Conservation (phyloP, 2,329 filamentous ascomycete species). For the Decorospora gaudefroyi region DNA sequence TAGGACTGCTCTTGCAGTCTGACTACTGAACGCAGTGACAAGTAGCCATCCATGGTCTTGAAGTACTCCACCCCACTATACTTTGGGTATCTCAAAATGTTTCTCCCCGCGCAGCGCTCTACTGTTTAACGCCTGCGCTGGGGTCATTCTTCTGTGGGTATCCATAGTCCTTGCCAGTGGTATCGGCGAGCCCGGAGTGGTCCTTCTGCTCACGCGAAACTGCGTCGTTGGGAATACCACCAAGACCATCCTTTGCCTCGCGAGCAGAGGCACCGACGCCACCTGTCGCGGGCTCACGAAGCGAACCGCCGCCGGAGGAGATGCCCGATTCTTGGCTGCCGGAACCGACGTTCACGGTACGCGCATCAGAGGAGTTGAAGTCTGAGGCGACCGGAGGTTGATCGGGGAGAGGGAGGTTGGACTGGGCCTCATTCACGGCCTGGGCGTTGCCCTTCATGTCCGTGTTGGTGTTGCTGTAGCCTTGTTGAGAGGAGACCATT, state of each 20-base stretch:
- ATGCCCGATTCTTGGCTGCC: constrained; percentile 58
- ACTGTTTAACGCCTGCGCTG: constrained; percentile 31
- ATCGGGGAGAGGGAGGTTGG: constrained; percentile 79
- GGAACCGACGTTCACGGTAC: constrained; percentile 71
- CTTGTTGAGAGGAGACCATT: constrained; percentile 37
- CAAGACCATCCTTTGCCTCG: constrained; percentile 63
- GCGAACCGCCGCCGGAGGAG: constrained; percentile 50
- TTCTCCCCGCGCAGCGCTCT: constrained; percentile 4
- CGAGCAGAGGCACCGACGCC: constrained; percentile 62
- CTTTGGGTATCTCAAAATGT: constrained; percentile 8
- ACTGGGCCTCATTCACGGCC: constrained; percentile 68
- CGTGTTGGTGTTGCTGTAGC: constrained; percentile 23
- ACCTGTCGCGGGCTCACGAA: constrained; percentile 57
- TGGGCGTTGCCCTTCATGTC: constrained; percentile 46
- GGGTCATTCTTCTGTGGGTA: constrained; percentile 51
- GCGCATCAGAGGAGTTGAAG: constrained; percentile 72
- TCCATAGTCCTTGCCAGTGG: constrained; percentile 50
- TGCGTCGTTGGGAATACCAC: constrained; percentile 64
- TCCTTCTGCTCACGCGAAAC: constrained; percentile 54
- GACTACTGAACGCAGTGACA: constrained; percentile 20
- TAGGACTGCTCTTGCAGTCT: constrained; percentile 18
- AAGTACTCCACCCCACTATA: constrained; percentile 9
- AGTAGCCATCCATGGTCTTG: constrained; percentile 6
- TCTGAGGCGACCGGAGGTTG: constrained; percentile 76
- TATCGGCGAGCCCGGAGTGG: constrained; percentile 49